Base-by-base conservation (phyloP, 1,139 yeast genomes). In the Yamadazyma spencermartinsiae region DNA sequence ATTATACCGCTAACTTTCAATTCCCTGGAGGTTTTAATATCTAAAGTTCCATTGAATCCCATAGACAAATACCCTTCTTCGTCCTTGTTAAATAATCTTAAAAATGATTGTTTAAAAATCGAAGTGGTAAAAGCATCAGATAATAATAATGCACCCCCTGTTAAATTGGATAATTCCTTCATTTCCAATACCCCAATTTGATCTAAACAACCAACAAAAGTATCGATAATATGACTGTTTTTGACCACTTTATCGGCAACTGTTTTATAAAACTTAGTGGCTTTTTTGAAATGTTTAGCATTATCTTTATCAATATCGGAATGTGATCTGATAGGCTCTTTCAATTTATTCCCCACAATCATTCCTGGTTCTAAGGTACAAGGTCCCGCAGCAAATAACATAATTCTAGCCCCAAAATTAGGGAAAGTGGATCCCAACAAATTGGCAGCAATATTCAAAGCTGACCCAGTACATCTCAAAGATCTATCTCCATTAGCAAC, bases 151-250 rank as follows among this genome's bases (percentile, higher is more conserved):
- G 86, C 86, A 65, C 99, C 99, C 53, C 98, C 98, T 20, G 98
- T 92, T 52, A 79, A 74, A 66, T 88, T 87, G 43, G 95, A 78
- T 54, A 94, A 71, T 43, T 86, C 76, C 65, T 88, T 87, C 98
- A 92, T 92, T 70, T 92, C 99, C 52, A 86, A 83, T 78, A 92
- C 83, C 61, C 99, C 99, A 49, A 90, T 86, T 72, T 92, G 98
- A 67, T 92, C 99, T 60, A 89, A 90, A 67, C 97, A 89, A 44
- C 98, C 98, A 28, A 96, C 98, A 67, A 89, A 90, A 37, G 92
- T 80, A 64, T 92, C 98, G 39, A 92, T 82, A 17, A 94, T 80
- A 57, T 89, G 97, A 18, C 94, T 87, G 58, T 87, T 86, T 39
- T 79, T 76, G 40, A 75, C 76, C 31, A 68, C 71, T 51, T 86